phyloP scores from a whole-genome alignment of 257 asterid species.

The Primulina tabacum region DNA sequence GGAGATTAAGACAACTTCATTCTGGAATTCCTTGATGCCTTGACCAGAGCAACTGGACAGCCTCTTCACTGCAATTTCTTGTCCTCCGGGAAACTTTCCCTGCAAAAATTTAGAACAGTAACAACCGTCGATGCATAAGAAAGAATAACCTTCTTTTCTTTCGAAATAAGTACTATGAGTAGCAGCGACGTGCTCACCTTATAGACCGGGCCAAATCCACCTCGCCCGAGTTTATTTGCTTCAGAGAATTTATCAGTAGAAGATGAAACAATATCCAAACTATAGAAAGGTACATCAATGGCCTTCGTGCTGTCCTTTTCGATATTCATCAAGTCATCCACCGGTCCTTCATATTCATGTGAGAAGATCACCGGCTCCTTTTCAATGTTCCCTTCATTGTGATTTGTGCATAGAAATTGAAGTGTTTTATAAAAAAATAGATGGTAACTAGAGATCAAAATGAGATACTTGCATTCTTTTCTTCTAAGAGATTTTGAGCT shows the following conservation, averaged over 20 bases:
- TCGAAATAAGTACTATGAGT: not conserved
- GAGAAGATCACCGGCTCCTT: conserved; percentile 16
- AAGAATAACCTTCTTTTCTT: not conserved
- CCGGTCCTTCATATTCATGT: conserved; percentile 23
- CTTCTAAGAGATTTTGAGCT: not conserved
- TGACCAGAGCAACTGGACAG: conserved; percentile 35
- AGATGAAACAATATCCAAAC: conserved; percentile 35
- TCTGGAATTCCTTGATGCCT: conserved; percentile 43
- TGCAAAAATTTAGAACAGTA: conserved; percentile 8
- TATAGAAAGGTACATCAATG: conserved; percentile 40
- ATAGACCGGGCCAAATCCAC: conserved; percentile 71
- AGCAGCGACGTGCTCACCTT: conserved; percentile 29
- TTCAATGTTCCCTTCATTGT: conserved; percentile 11
- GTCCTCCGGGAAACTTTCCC: conserved; percentile 43
- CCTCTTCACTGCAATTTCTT: conserved; percentile 47
- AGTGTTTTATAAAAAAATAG: too few species aligned
- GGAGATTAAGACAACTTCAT: conserved; percentile 41
- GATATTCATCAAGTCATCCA: conserved; percentile 22
- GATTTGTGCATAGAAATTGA: too few species aligned
- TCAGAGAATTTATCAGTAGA: conserved; percentile 54
- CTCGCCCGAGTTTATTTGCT: conserved; percentile 55
- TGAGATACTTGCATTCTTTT: not conserved
- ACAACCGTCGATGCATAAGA: not conserved
- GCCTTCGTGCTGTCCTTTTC: conserved; percentile 28
- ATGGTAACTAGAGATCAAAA: not conserved